Conservation (phyloP, 495 filamentous ascomycete genomes). For the Talaromyces nanjingensis region DNA sequence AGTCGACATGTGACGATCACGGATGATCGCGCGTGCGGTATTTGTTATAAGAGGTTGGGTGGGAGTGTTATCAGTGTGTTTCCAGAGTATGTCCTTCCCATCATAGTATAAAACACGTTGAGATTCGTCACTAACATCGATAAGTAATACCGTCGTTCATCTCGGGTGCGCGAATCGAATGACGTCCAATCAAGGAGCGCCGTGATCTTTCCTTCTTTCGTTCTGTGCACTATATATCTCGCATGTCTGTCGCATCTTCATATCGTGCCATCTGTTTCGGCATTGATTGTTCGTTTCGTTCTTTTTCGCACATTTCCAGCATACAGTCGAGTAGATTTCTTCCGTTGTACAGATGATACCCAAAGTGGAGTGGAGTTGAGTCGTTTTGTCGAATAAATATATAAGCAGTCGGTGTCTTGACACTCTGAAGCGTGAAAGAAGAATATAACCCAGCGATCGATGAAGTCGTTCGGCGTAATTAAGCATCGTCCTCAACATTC, state of each 20-base stretch:
- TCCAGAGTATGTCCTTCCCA: slow-evolving; percentile 49
- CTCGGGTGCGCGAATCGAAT: slow-evolving; percentile 65
- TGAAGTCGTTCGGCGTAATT: too few species aligned
- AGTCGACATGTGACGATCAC: slow-evolving; percentile 70
- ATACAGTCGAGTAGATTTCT: background rate
- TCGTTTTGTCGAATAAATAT: background rate
- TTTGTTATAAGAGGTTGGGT: slow-evolving; percentile 88
- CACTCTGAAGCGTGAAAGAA: too few species aligned
- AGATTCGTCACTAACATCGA: too few species aligned
- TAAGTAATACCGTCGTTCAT: slow-evolving; percentile 64
- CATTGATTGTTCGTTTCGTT: slow-evolving; percentile 13
- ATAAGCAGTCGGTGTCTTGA: background rate
- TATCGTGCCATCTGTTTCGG: slow-evolving; percentile 4
- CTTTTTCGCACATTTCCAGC: slow-evolving; percentile 5
- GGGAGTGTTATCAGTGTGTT: slow-evolving; percentile 77
- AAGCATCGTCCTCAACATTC: slow-evolving; percentile 48
- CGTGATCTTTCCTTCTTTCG: slow-evolving; percentile 9
- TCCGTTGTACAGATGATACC: slow-evolving; percentile 27
- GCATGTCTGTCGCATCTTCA: background rate
- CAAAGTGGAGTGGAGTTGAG: slow-evolving; percentile 14
- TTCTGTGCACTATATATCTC: background rate
- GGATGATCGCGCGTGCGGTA: slow-evolving; percentile 83
- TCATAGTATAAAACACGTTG: too few species aligned
- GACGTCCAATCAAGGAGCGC: slow-evolving; percentile 18
- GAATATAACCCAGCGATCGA: too few species aligned